phyloP scores from a whole-genome alignment of 2,329 filamentous ascomycete species.

The Ophiostoma triangulosporum region DNA sequence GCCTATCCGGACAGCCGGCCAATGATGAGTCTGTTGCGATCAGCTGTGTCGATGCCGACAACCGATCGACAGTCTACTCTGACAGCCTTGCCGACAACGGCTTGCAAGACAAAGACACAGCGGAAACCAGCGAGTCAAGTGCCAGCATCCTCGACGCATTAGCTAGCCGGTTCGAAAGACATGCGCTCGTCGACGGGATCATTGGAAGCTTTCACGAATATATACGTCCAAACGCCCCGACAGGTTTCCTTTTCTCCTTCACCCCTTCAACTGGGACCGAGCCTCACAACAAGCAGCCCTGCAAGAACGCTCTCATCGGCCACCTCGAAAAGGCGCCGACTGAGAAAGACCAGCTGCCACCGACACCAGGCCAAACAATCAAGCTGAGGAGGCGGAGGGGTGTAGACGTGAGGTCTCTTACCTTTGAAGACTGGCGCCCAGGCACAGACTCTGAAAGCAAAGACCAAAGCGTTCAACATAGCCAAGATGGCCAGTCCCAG shows the following conservation, averaged over 20 bases:
- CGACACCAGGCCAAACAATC: neutral
- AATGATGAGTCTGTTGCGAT: neutral
- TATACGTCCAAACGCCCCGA: neutral
- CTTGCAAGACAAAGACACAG: neutral
- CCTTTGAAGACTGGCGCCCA: neutral
- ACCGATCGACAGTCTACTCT: neutral
- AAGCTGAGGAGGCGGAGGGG: neutral
- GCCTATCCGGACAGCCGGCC: neutral
- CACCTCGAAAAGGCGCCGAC: neutral
- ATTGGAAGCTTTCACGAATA: constrained; percentile 4
- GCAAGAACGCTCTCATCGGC: neutral
- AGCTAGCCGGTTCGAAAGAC: neutral
- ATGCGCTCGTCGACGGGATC: neutral
- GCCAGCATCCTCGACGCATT: neutral
- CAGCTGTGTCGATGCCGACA: neutral
- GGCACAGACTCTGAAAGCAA: neutral
- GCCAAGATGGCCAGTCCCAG: neutral
- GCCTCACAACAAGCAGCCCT: neutral
- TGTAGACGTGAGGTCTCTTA: neutral
- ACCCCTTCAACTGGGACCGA: constrained; percentile 1
- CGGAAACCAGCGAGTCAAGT: neutral
- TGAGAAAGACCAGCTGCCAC: neutral
- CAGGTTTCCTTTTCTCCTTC: constrained; percentile 9
- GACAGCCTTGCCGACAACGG: neutral
- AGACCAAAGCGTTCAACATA: neutral